Evolutionary conservation across 2,329 filamentous ascomycete species (phyloP).

Genomic region (Geosmithia putterillii): DNA sequence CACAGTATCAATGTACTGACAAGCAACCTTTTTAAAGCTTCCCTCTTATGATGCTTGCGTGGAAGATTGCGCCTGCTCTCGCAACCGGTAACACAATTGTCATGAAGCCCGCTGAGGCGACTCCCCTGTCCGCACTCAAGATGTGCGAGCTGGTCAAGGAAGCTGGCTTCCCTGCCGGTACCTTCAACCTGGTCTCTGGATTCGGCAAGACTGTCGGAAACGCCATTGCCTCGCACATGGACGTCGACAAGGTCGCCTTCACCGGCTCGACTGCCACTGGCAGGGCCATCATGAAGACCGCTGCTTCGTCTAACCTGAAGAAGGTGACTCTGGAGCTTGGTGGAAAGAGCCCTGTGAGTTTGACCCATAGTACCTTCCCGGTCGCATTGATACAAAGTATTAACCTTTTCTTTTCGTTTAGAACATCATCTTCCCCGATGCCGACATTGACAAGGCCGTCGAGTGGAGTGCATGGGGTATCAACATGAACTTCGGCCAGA

Average conservation of each 20-base stretch:
- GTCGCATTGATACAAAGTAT: too few relatives aligned
- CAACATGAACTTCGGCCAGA: constrained; percentile 7
- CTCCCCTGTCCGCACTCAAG: constrained; percentile 27
- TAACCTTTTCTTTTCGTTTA: not conserved
- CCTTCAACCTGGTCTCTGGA: constrained; percentile 4
- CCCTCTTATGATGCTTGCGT: constrained; percentile 24
- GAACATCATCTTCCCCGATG: constrained; percentile 30
- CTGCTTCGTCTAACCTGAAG: constrained; percentile 32
- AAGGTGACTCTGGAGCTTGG: constrained; percentile 31
- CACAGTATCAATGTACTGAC: not conserved
- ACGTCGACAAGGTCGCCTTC: constrained; percentile 47
- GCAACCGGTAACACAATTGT: constrained; percentile 36
- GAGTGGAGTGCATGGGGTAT: constrained; percentile 3
- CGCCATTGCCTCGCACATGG: constrained; percentile 3
- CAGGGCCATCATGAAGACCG: constrained; percentile 46
- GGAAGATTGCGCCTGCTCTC: constrained; percentile 36
- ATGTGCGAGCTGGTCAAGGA: constrained; percentile 2
- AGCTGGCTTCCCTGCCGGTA: constrained; percentile 4
- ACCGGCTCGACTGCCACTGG: constrained; percentile 58
- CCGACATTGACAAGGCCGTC: constrained; percentile 30
- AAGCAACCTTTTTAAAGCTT: constrained; percentile 10
- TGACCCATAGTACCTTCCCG: too few relatives aligned
- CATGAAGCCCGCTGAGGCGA: constrained; percentile 41
- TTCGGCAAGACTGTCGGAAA: constrained; percentile 1
- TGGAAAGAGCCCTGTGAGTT: constrained; percentile 24